Evolutionary conservation across 441 rosid genomes (phyloP), one percentile per base, ranked within the genome.

Genomic region (Raphanus hybrid): DNA sequence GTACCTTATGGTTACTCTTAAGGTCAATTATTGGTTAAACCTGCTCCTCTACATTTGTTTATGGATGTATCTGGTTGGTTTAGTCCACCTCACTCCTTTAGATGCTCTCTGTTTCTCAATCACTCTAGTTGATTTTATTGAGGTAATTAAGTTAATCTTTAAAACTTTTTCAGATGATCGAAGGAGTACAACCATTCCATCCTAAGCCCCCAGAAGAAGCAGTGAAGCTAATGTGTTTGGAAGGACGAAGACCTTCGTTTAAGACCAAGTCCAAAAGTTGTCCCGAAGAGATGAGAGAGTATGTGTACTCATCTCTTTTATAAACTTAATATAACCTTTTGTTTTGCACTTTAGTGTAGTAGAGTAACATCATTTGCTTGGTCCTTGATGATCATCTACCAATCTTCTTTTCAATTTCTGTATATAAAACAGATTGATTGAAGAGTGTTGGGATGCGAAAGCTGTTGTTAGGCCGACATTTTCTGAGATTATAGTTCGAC

Each of bases 261-360:
- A 95, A 89, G 87, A 70, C 79, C 78, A 95, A 90, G 77, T 69
- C 87, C 69, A 90, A 84, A 87, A 83, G 76, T 83, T 95, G 84
- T 83, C 95, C 94, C 75, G 91, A 89, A 45, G 99, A 90, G 48
- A 66, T 95, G 73, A 95, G 73, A 87, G 95, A 91, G 99, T 95
- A 86, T 85, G 20, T 48, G 35, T 45, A 37, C 34, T 64, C 50
- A n/a, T 41, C 4, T 26, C 8, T n/a, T 14, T 54, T 37, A 63
- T 63, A 66, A 43, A 55, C 58, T 62, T 14, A 23, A 23, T 23
- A 23, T 23, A 23, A 23, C 2, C 4, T 15, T 11, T 29, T 27
- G 8, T 66, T 45, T 20, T 32, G 7, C 59, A 62, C 39, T 45
- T 23, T 23, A 23, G 26, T 45, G 26, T 8, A 43, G 20, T 65